Conservation (phyloP, 371 early-diverging fungal species). For the Mortierella sp. region DNA sequence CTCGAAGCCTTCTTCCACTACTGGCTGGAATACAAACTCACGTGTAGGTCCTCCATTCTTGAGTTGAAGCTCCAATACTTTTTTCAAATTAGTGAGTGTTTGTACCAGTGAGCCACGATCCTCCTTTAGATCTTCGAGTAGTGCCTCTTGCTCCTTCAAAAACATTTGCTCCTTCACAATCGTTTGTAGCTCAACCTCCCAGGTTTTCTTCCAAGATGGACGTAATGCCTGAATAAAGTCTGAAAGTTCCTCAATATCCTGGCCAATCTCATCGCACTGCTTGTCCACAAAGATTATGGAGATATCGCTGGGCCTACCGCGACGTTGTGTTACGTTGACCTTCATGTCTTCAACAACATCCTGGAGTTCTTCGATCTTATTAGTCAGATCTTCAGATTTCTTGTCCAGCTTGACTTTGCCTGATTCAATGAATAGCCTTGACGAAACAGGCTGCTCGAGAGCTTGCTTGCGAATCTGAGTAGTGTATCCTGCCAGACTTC, state of each 20-base stretch:
- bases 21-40: slow-evolving; percentile 65
- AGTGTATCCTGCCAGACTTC: slow-evolving; percentile 62
- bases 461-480: slow-evolving; percentile 55
- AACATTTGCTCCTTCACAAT: slow-evolving; percentile 85
- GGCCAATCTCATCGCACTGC: slow-evolving; percentile 62
- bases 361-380: slow-evolving; percentile 75
- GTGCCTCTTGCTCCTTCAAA: slow-evolving; percentile 79
- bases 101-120: slow-evolving; percentile 70
- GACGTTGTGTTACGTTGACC: slow-evolving; percentile 78
- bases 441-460: slow-evolving; percentile 37
- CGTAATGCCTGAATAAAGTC: slow-evolving; percentile 66
- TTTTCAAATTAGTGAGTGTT: slow-evolving; percentile 68
- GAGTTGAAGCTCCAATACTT: slow-evolving; percentile 70
- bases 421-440: slow-evolving; percentile 66
- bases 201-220: slow-evolving; percentile 83
- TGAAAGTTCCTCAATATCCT: slow-evolving; percentile 63
- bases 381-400: slow-evolving; percentile 66
- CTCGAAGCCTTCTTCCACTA: slow-evolving; percentile 70
- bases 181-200: slow-evolving; percentile 85
- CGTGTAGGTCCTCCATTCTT: slow-evolving; percentile 37
- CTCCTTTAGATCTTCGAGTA: slow-evolving; percentile 74
- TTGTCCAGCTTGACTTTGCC: slow-evolving; percentile 72
- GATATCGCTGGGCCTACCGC: slow-evolving; percentile 71
- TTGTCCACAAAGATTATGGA: slow-evolving; percentile 65
- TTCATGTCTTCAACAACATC: slow-evolving; percentile 81